A percentile compares a stretch with the other conserved stretches of the same genome.
Conservation (phyloP, 352 stramenopile genomes). For the Phytophthora nicotianae region DNA sequence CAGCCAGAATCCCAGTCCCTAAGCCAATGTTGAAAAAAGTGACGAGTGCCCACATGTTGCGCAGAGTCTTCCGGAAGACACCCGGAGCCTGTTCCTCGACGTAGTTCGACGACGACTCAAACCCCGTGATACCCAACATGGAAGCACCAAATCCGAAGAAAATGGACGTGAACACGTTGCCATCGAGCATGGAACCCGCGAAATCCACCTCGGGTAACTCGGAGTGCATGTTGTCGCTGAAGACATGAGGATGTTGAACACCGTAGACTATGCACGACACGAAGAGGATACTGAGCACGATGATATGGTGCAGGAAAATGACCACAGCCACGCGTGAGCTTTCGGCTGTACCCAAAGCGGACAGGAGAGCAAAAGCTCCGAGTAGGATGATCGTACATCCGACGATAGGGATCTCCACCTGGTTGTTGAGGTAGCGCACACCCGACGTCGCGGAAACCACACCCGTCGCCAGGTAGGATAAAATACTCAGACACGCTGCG, state of each 20-base stretch:
- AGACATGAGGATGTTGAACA: slow-evolving; percentile 54
- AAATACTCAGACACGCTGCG: slow-evolving; percentile 79
- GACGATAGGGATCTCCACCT: slow-evolving; percentile 54
- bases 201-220: slow-evolving; percentile 64
- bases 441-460: slow-evolving; percentile 66
- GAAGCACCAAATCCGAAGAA: slow-evolving; percentile 78
- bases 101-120: slow-evolving; percentile 88
- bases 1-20: slow-evolving; percentile 60
- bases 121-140: slow-evolving; percentile 89
- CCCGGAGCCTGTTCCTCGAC: slow-evolving; percentile 82
- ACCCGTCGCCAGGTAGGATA: slow-evolving; percentile 90
- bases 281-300: slow-evolving; percentile 62
- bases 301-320: slow-evolving; percentile 83
- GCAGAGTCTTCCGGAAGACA: slow-evolving; percentile 72
- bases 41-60: slow-evolving; percentile 83
- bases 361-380: slow-evolving; percentile 78
- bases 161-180: slow-evolving; percentile 48
- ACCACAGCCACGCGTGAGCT: slow-evolving; percentile 71
- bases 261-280: slow-evolving; percentile 59
- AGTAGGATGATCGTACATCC: slow-evolving; percentile 48
- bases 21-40: slow-evolving; percentile 87
- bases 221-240: slow-evolving; percentile 67
- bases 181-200: slow-evolving; percentile 40
- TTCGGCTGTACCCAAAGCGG: slow-evolving; percentile 77
- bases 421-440: slow-evolving; percentile 79